Base-by-base conservation (phyloP, 345 rosid species). In the Carallia pectinifolia region DNA sequence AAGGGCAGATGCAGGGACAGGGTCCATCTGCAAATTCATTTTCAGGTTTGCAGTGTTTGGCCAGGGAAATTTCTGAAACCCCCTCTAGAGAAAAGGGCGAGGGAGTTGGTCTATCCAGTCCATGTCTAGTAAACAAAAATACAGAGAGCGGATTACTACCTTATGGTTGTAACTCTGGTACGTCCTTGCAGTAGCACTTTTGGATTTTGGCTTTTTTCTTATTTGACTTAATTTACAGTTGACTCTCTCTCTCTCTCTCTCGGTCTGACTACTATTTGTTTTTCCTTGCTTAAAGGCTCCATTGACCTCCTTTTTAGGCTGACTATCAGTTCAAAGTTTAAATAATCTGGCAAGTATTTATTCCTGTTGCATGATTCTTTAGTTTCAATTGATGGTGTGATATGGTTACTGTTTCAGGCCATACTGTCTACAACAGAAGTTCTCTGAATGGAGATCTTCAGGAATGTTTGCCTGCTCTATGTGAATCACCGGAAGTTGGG, bases 101-200 rank as follows among this genome's bases (percentile, higher is more conserved):
- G 71, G 83, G 76, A 30, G 69, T 70, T 74, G 67, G 34, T 34
- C 23, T 29, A 58, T 23, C 44, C 71, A 72, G 73, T 81, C 63
- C 33, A 67, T 84, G 69, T 56, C 54, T 80, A 62, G 82, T 76
- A 71, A 76, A 64, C 55, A 81, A 80, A 48, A 69, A 70, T 67
- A 71, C 38, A 62, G 72, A 71, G 33, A 76, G 79, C 58, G 73
- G 59, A 9, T 79, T 76, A 82, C 72, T 75, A 48, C 64, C 74
- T 23, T 71, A 39, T 74, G 58, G 40, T 38, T 33, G 36, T 18
- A 75, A 66, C 19, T 62, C 76, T 33, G 84, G 87, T 81, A 70
- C 59, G 71, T 40, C 62, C 63, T 59, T 67, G 71, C 12, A 18
- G 34, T 31, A 40, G 27, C 6, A 30, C 37, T 44, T 37, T 17